Percentiles rank a stretch among this genome's conserved stretches.
Conservation (phyloP, 1,284 basidiomycete genomes). For the Microstroma glucosiphilum region DNA sequence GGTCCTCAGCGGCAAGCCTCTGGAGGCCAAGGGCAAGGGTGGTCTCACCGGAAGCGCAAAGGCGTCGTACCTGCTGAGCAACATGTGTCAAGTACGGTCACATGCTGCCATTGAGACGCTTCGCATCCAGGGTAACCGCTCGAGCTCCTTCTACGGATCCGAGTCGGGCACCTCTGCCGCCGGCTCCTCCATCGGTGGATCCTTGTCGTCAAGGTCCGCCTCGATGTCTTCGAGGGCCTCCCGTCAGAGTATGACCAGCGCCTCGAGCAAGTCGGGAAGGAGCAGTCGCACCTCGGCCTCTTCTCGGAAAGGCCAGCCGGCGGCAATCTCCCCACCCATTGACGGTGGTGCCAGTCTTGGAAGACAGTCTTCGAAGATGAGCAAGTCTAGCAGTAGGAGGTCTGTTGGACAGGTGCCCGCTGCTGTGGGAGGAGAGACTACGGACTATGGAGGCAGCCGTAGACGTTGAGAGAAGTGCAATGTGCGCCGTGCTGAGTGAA, state of each 20-base stretch:
- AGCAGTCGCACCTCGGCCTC: no score
- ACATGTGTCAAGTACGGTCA: conserved; percentile 47
- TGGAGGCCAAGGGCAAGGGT: conserved; percentile 57
- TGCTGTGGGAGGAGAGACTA: no score
- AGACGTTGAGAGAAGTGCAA: no score
- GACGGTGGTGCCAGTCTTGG: no score
- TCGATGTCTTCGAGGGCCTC: conserved; percentile 2
- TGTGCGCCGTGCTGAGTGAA: no score
- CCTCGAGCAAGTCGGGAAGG: background rate
- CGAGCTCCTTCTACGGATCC: conserved; percentile 35
- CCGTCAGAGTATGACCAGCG: background rate
- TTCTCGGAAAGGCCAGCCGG: no score
- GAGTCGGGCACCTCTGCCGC: conserved; percentile 16
- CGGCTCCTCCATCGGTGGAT: conserved; percentile 16
- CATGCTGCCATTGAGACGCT: conserved; percentile 45
- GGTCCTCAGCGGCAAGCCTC: conserved; percentile 61
- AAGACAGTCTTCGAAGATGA: no score
- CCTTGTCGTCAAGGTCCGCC: conserved; percentile 9
- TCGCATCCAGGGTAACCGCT: conserved; percentile 33
- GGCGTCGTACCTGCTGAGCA: conserved; percentile 45
- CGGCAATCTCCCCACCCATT: no score
- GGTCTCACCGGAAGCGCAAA: conserved; percentile 31
- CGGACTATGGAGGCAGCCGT: no score
- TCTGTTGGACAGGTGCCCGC: no score
- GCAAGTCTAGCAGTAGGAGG: no score